Evolutionary conservation across 2,329 filamentous ascomycete genomes (phyloP).

Genomic region (Oidium heveae): DNA sequence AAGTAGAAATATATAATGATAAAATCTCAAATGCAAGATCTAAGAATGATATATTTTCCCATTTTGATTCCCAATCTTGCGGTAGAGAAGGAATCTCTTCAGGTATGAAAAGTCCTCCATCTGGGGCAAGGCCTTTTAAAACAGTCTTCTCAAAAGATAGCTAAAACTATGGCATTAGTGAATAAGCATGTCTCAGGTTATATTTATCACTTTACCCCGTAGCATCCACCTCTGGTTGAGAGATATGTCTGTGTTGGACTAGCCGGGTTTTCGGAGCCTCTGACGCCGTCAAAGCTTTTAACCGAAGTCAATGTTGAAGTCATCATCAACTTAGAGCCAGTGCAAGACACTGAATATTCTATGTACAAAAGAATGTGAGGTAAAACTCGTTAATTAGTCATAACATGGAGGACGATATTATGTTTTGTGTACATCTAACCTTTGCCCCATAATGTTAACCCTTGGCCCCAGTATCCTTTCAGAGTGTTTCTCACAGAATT

Average conservation of each 20-base stretch:
- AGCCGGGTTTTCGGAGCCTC: no score
- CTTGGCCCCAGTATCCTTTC: no score
- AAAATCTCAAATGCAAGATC: conserved; percentile 70
- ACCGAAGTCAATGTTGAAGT: no score
- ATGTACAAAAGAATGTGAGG: no score
- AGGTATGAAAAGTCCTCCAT: conserved; percentile 76
- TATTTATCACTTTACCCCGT: conserved; percentile 23
- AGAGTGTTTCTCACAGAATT: no score
- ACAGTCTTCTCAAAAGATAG: conserved; percentile 81
- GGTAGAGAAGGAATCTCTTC: conserved; percentile 48
- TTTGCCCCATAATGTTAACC: no score
- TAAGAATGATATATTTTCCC: conserved; percentile 55
- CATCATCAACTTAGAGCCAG: no score
- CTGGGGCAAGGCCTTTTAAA: conserved; percentile 63
- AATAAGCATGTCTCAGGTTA: conserved; percentile 3
- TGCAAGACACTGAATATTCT: no score
- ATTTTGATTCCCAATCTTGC: conserved; percentile 36
- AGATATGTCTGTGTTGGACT: conserved; percentile 31
- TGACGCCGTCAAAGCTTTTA: no score
- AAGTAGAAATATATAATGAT: conserved; percentile 60
- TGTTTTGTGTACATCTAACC: no score
- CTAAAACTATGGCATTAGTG: conserved; percentile 18
- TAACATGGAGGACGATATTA: no score
- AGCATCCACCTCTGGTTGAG: conserved; percentile 35
- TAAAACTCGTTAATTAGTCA: no score